Evolutionary conservation across 148 eudicot species (phyloP).

Genomic region (Oxyria digyna): DNA sequence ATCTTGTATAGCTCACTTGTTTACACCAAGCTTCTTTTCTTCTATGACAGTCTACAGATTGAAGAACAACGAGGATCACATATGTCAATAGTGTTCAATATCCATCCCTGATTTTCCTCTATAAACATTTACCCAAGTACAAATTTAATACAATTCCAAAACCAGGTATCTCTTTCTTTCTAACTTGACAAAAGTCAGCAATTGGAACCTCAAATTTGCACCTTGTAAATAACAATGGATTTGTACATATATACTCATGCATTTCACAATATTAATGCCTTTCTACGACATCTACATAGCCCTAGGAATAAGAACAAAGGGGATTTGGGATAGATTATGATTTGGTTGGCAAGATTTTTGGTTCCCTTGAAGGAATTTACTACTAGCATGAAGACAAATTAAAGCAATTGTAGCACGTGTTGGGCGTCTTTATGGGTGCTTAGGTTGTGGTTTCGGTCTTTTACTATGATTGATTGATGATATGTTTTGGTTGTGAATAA

Average conservation of each 20-base stretch:
- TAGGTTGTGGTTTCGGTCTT: neutral
- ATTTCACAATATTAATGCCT: neutral
- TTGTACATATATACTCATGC: neutral
- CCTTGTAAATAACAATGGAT: neutral
- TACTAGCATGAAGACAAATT: neutral
- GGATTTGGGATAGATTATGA: neutral
- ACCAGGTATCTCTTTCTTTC: neutral
- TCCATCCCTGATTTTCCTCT: too few relatives aligned
- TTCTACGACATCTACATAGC: neutral
- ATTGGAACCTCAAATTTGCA: neutral
- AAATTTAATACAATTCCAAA: neutral
- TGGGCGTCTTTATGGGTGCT: neutral
- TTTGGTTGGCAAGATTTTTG: slow-evolving; percentile 3
- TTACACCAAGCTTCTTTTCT: too few relatives aligned
- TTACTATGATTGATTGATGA: slow-evolving; percentile 3
- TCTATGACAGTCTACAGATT: too few relatives aligned
- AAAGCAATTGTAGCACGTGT: neutral
- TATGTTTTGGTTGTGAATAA: neutral
- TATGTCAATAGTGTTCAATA: too few relatives aligned
- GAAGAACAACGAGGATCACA: too few relatives aligned
- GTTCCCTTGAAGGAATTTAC: neutral
- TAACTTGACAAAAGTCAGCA: neutral
- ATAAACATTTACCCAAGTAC: neutral
- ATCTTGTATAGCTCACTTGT: too few relatives aligned
- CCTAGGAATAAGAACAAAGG: slow-evolving; percentile 4